Evolutionary conservation across 352 stramenopile species (phyloP).

Genomic region (Phytopythium aichiense): DNA sequence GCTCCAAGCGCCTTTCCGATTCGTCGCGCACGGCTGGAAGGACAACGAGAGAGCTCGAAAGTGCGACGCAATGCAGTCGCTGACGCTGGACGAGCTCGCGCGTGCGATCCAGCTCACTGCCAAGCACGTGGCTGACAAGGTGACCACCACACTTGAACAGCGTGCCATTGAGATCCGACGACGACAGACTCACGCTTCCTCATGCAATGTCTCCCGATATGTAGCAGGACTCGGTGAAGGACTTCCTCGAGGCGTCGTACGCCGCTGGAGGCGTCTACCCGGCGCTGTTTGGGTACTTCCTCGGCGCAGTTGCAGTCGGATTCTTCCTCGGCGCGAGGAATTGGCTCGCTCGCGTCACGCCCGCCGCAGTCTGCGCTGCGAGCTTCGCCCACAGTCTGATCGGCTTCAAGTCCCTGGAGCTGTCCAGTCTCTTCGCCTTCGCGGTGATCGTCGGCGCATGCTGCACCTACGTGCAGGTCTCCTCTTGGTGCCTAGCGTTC

Average conservation of each 20-base stretch:
- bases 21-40: background rate
- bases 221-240: slow-evolving; percentile 35
- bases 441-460: slow-evolving; percentile 33
- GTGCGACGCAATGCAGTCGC: background rate
- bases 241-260: slow-evolving; percentile 44
- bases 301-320: slow-evolving; percentile 36
- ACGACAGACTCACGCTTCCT: background rate
- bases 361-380: slow-evolving; percentile 15
- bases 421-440: slow-evolving; percentile 28
- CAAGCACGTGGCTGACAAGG: slow-evolving; percentile 22
- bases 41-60: background rate
- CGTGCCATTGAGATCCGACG: background rate
- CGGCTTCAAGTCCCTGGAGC: slow-evolving; percentile 21
- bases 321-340: slow-evolving; percentile 24
- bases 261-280: slow-evolving; percentile 53
- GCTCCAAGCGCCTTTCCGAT: background rate
- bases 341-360: slow-evolving; percentile 17
- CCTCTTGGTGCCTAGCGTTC: slow-evolving; percentile 49
- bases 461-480: slow-evolving; percentile 57
- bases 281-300: slow-evolving; percentile 48
- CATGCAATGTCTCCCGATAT: background rate
- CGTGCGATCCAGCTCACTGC: slow-evolving; percentile 16
- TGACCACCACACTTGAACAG: slow-evolving; percentile 2
- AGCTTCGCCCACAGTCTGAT: slow-evolving; percentile 23
- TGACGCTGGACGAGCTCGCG: slow-evolving; percentile 24